Base-by-base conservation (phyloP, 768 basidiomycete species). In the Myochromella boudieri region DNA sequence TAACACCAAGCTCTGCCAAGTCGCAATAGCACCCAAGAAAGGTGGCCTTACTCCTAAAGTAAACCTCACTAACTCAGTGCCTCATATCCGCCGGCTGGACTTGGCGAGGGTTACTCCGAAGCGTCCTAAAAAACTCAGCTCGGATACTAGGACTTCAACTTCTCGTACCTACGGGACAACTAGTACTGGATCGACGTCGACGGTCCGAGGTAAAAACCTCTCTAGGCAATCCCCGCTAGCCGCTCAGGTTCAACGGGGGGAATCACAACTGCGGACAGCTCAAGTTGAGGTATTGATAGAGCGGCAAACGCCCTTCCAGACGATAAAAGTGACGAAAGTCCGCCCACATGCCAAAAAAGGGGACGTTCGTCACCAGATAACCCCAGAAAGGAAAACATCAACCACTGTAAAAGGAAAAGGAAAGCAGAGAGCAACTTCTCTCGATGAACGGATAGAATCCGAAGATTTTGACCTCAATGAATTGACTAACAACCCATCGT, bases 241-340 rank as follows among this genome's bases (percentile, higher is more conserved):
- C 18, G 14, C 27, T 28, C 29, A 34, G 25, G 5, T 29, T 27
- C n/a, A n/a, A n/a, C n/a, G n/a, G n/a, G n/a, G n/a, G n/a, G n/a
- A n/a, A n/a, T n/a, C n/a, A n/a, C n/a, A n/a, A n/a, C n/a, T 22
- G 22, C 32, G 22, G 37, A 31, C 29, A 45, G 5, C 47, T 3
- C 31, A 49, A 7, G 46, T 54, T 28, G 60, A 60, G 37, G 57
- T 54, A 14, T 49, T 49, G 8, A 55, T 57, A 15, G 41, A 52
- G 29, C 26, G 42, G 25, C 42, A 38, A 41, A 22, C 36, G 24
- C 32, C 48, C 28, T 37, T 48, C 25, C 37, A 37, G 21, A 22
- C 22, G 7, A 47, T 21, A 33, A n/a, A 26, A 44, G 14, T 34
- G 44, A 27, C 21, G 2, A 3, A 28, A 8, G 15, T 7, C 21